phyloP scores from a whole-genome alignment of 2,329 filamentous ascomycete genomes.

The Fusarium tanahbumbuense region DNA sequence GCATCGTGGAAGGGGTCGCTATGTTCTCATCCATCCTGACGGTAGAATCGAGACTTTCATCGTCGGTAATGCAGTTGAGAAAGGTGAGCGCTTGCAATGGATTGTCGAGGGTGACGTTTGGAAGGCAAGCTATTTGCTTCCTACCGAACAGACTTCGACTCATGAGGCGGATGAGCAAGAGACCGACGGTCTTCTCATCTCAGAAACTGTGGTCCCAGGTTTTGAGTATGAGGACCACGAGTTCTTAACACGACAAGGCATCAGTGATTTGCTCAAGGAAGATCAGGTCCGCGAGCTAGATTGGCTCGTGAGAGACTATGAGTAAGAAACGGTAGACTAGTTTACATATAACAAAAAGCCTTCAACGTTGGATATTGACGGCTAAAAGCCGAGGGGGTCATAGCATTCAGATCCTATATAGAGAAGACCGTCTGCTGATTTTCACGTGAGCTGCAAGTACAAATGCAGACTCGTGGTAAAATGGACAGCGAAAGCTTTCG shows the following conservation, averaged over 20 bases:
- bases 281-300: constrained; percentile 61
- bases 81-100: constrained; percentile 74
- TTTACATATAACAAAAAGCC: background rate
- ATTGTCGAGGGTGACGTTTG: constrained; percentile 75
- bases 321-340: background rate
- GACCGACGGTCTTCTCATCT: constrained; percentile 69
- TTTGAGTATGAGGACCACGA: constrained; percentile 76
- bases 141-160: constrained; percentile 1
- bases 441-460: too few species aligned
- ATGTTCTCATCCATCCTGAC: constrained; percentile 71
- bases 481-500: background rate
- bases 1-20: constrained; percentile 70
- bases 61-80: constrained; percentile 67
- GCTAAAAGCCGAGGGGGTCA: background rate
- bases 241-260: constrained; percentile 65
- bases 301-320: constrained; percentile 54
- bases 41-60: constrained; percentile 71
- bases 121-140: constrained; percentile 71
- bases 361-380: too few species aligned
- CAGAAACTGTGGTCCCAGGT: constrained; percentile 74
- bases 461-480: background rate
- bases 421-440: background rate
- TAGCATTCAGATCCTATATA: too few species aligned
- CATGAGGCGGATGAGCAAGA: constrained; percentile 50
- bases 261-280: constrained; percentile 64